Conservation (phyloP, 495 filamentous ascomycete species). For the Rhizodiscina lignyota region DNA sequence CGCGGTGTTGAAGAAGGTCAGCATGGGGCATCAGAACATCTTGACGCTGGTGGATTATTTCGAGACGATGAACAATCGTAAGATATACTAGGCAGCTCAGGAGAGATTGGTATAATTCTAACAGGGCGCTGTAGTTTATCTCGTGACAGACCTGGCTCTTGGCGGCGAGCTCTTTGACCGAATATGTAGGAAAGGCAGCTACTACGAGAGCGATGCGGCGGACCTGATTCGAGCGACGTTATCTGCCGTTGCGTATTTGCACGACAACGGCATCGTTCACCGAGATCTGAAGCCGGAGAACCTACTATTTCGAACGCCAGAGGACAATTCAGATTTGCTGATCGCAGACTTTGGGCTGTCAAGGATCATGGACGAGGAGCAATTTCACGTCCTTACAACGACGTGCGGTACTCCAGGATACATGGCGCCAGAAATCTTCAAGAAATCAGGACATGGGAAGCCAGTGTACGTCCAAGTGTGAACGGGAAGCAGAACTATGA, state of each 20-base stretch:
- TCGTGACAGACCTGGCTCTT: constrained; percentile 91
- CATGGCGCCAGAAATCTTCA: constrained; percentile 77
- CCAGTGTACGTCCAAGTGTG: constrained; percentile 41
- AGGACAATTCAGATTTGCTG: constrained; percentile 73
- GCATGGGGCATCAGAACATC: constrained; percentile 97
- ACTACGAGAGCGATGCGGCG: constrained; percentile 93
- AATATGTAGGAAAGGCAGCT: constrained; percentile 94
- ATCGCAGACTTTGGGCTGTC: constrained; percentile 94
- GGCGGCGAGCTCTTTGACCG: constrained; percentile 96
- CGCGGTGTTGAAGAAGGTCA: constrained; percentile 86
- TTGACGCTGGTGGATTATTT: constrained; percentile 97
- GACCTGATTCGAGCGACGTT: constrained; percentile 89
- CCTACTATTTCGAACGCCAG: constrained; percentile 60
- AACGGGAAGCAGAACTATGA: neutral
- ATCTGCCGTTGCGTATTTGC: constrained; percentile 93
- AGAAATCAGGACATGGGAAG: constrained; percentile 64
- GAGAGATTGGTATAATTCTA: neutral
- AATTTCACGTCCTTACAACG: constrained; percentile 94
- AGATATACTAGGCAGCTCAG: neutral
- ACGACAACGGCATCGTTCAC: constrained; percentile 97
- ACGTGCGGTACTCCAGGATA: constrained; percentile 97
- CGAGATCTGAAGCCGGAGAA: constrained; percentile 69
- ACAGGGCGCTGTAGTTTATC: constrained; percentile 48
- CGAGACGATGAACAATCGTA: constrained; percentile 96
- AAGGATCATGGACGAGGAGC: constrained; percentile 97